phyloP scores from a whole-genome alignment of 768 basidiomycete genomes.

The Candolleomyces efflorescens region DNA sequence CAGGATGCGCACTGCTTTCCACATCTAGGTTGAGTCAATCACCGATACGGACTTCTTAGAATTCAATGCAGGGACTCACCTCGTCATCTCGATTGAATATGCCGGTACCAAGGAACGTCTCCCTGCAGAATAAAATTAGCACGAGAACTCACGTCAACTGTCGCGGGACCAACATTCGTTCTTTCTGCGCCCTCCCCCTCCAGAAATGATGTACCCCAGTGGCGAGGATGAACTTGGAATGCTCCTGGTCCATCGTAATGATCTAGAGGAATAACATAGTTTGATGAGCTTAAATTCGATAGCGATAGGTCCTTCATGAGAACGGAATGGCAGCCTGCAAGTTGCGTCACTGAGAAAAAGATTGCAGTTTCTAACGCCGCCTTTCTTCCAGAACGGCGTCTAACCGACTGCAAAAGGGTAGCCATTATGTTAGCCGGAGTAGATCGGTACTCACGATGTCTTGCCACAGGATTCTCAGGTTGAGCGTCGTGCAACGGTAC shows the following conservation, averaged over 20 bases:
- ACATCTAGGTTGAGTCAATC: conserved; percentile 31
- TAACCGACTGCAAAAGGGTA: not conserved
- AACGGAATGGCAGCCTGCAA: not conserved
- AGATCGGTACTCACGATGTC: conserved; percentile 49
- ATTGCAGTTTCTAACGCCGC: not conserved
- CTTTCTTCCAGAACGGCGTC: not conserved
- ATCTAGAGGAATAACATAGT: conserved; percentile 38
- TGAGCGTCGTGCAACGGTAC: conserved; percentile 67
- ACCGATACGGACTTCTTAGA: not conserved
- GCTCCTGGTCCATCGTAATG: conserved; percentile 71
- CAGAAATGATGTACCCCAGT: conserved; percentile 68
- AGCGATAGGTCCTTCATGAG: not conserved
- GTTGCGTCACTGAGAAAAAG: not conserved
- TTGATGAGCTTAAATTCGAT: not conserved
- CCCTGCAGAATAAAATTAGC: conserved; percentile 25
- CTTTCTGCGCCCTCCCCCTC: conserved; percentile 60
- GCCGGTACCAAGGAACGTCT: conserved; percentile 64
- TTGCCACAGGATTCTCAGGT: conserved; percentile 63
- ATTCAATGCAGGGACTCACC: conserved; percentile 28
- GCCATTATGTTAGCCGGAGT: not conserved
- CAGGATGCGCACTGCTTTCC: conserved; percentile 54
- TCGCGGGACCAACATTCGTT: conserved; percentile 50
- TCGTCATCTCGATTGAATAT: conserved; percentile 79
- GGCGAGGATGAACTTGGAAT: conserved; percentile 58
- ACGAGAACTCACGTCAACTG: not conserved